Conservation (phyloP, 2,329 filamentous ascomycete species). For the Apiospora kogelbergensis region DNA sequence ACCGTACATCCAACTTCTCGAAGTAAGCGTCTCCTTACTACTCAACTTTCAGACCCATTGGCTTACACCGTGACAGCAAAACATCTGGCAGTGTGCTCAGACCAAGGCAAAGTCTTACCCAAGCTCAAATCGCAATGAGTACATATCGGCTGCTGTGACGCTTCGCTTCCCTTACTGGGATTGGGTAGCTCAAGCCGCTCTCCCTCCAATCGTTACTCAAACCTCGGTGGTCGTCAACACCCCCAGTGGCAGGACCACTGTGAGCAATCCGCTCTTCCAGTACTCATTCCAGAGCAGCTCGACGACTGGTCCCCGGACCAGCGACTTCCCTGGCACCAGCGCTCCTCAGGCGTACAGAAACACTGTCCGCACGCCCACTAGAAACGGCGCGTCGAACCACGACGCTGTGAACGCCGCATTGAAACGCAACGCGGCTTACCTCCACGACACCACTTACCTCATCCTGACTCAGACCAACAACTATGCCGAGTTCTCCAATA, state of each 20-base stretch:
- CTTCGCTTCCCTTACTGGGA: constrained; percentile 15
- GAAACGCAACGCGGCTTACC: constrained; percentile 7
- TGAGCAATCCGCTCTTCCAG: constrained; percentile 8
- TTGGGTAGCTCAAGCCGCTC: constrained; percentile 16
- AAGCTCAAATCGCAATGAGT: neutral
- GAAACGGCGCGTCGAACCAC: neutral
- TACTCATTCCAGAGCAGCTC: neutral
- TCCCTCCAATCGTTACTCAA: constrained; percentile 17
- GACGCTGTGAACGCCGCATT: neutral
- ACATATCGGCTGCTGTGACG: constrained; percentile 9
- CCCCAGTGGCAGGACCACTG: neutral
- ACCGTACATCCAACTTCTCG: constrained; percentile 27
- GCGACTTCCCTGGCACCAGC: neutral
- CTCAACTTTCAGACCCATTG: neutral
- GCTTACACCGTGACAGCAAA: constrained; percentile 18
- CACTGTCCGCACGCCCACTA: neutral
- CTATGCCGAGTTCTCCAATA: constrained; percentile 12
- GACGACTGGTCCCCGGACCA: neutral
- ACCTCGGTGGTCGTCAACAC: neutral
- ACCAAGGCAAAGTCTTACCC: constrained; percentile 3
- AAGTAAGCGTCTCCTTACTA: constrained; percentile 18
- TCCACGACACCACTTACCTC: constrained; percentile 10
- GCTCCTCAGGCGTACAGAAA: neutral
- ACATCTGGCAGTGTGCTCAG: constrained; percentile 10
- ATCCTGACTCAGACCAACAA: constrained; percentile 11